phyloP scores from a whole-genome alignment of 495 filamentous ascomycete species.

The Penicillium argentinense region DNA sequence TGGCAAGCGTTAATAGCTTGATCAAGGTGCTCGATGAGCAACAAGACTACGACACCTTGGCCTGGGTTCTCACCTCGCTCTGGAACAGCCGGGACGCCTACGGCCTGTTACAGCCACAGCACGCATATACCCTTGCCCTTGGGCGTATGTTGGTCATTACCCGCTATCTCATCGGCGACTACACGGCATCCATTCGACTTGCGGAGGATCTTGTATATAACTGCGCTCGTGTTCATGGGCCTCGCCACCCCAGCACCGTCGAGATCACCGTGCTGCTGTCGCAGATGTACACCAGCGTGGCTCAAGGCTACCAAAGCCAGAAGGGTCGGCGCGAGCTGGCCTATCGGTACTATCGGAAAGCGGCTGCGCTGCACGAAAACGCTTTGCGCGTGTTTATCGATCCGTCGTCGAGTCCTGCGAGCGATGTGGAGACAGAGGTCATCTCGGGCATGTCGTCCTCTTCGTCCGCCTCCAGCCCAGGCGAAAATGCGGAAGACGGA shows the following conservation, averaged over 20 bases:
- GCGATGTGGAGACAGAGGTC: slow-evolving; percentile 24
- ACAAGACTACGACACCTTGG: slow-evolving; percentile 27
- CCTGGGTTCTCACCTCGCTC: slow-evolving; percentile 25
- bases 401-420: too few species aligned
- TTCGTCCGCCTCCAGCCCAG: slow-evolving; percentile 13
- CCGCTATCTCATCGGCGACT: slow-evolving; percentile 28
- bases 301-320: too few species aligned
- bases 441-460: slow-evolving; percentile 16
- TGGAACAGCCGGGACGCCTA: slow-evolving; percentile 28
- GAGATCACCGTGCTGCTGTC: too few species aligned
- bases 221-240: slow-evolving; percentile 23
- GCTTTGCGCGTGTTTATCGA: too few species aligned
- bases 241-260: too few species aligned
- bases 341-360: too few species aligned
- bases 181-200: slow-evolving; percentile 20
- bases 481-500: slow-evolving; percentile 17
- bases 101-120: slow-evolving; percentile 12
- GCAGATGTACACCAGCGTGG: too few species aligned
- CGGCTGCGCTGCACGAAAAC: too few species aligned
- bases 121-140: slow-evolving; percentile 24
- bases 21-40: slow-evolving; percentile 29
- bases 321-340: too few species aligned
- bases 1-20: slow-evolving; percentile 21
- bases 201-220: slow-evolving; percentile 34
- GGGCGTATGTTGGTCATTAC: slow-evolving; percentile 32